Evolutionary conservation across 352 stramenopile genomes (phyloP), one percentile per base, ranked within the genome.

Genomic region (Globisporangium abappressorium): DNA sequence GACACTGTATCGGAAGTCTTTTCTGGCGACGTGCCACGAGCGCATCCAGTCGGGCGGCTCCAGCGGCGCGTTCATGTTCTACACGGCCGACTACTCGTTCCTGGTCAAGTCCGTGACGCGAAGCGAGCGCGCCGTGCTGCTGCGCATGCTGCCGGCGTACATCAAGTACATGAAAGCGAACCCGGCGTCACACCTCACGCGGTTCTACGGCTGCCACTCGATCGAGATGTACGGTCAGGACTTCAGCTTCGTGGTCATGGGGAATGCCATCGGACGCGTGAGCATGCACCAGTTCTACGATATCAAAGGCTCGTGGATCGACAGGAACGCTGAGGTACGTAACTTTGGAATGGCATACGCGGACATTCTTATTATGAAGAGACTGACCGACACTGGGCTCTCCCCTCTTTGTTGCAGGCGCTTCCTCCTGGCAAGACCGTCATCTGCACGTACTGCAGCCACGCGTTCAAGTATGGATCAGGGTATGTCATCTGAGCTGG

Each of bases 211-310:
- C 34, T 96, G 88, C 67, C 90, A 97, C 69, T 91, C 84, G 30
- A 94, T 97, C 30, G 79, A 88, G 49, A 97, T 97, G 87, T 97
- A 97, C 62, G 87, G 88, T 2, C 80, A 95, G 61, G 68, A 82
- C 18, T 95, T 95, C 69, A 92, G 77, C 71, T 97, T 97, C 54
- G 85, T 97, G 20, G 91, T 97, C 60, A 97, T 97, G 91, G 85
- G 85, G 57, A 97, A 97, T 66, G 85, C 33, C 59, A 94, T 96
- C 53, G 85, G 86, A 14, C 80, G 77, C 34, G 78, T 89, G 74
- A 88, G 36, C 62, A 89, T 97, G 49, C 89, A 97, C 69, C 84
- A 96, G 56, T 76, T 80, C 18, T 98, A 90, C 64, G 92, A 98
- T 54, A 93, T 98, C 72, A 98, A 98, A 63, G 92, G 92, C 4